phyloP scores from a whole-genome alignment of 148 eudicot genomes.

The Euryodendron excelsum region DNA sequence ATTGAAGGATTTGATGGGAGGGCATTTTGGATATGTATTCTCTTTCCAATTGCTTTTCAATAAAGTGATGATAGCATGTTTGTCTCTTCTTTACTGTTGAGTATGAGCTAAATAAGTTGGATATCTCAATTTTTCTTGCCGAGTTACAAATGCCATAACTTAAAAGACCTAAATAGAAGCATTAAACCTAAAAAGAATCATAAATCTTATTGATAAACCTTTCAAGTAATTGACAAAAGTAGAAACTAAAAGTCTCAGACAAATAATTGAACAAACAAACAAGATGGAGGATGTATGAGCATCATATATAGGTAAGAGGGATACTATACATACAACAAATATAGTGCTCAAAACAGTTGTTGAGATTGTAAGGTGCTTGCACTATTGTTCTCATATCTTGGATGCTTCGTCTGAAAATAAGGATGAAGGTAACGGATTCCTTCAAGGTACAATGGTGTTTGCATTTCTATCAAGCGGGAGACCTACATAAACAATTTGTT shows the following conservation, averaged over 20 bases:
- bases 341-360: constrained; percentile 16
- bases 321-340: background rate
- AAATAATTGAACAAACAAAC: constrained; percentile 3
- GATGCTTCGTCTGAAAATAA: constrained; percentile 38
- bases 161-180: no score
- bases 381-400: constrained; percentile 19
- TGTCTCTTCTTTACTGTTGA: no score
- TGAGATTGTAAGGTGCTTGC: constrained; percentile 20
- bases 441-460: constrained; percentile 77
- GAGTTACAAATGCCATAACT: no score
- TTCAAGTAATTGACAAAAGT: background rate
- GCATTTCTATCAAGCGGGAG: constrained; percentile 97
- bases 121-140: no score
- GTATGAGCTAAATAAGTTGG: no score
- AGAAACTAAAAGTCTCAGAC: background rate
- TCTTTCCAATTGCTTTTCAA: no score
- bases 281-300: background rate
- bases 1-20: no score
- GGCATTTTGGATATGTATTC: no score
- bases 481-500: constrained; percentile 47
- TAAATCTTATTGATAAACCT: background rate
- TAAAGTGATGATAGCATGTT: no score
- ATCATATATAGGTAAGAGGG: background rate
- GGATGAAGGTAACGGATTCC: constrained; percentile 77
- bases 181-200: background rate